phyloP scores from a whole-genome alignment of 768 basidiomycete species.

The Suillus placidus region DNA sequence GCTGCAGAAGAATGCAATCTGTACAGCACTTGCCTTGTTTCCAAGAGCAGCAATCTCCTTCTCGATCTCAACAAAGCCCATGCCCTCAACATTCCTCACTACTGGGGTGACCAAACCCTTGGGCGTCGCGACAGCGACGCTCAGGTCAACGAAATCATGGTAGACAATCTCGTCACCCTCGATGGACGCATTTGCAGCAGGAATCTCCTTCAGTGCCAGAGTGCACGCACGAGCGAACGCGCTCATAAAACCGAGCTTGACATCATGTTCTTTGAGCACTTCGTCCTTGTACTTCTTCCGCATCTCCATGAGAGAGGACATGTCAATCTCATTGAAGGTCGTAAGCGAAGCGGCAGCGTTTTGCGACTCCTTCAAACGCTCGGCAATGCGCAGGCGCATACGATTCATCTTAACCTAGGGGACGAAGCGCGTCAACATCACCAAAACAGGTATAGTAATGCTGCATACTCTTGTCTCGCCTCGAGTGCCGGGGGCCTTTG shows the following conservation, averaged over 20 bases:
- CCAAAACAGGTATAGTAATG: neutral
- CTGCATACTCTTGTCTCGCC: slow-evolving; percentile 82
- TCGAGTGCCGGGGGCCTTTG: slow-evolving; percentile 53
- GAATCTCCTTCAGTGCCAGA: slow-evolving; percentile 88
- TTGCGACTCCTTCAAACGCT: slow-evolving; percentile 98
- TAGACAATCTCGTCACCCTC: slow-evolving; percentile 95
- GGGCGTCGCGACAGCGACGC: slow-evolving; percentile 95
- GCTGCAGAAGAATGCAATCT: neutral
- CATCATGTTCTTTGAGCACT: slow-evolving; percentile 86
- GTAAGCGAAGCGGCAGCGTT: slow-evolving; percentile 96
- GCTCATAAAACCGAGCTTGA: slow-evolving; percentile 99
- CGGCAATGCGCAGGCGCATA: slow-evolving; percentile 96
- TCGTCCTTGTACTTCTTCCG: slow-evolving; percentile 93
- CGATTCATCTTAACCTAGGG: slow-evolving; percentile 94
- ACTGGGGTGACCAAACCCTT: slow-evolving; percentile 98
- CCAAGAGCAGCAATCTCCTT: slow-evolving; percentile 88
- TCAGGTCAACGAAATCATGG: slow-evolving; percentile 89
- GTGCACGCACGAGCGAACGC: slow-evolving; percentile 89
- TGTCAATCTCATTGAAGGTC: slow-evolving; percentile 99
- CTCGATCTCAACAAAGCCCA: slow-evolving; percentile 92
- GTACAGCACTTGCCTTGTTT: slow-evolving; percentile 58
- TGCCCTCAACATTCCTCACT: slow-evolving; percentile 85
- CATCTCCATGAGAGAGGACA: slow-evolving; percentile 94
- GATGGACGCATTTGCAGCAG: slow-evolving; percentile 91
- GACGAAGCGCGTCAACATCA: neutral